Base-by-base conservation (phyloP, 2,329 filamentous ascomycete species). In the Rutstroemia sp. region DNA sequence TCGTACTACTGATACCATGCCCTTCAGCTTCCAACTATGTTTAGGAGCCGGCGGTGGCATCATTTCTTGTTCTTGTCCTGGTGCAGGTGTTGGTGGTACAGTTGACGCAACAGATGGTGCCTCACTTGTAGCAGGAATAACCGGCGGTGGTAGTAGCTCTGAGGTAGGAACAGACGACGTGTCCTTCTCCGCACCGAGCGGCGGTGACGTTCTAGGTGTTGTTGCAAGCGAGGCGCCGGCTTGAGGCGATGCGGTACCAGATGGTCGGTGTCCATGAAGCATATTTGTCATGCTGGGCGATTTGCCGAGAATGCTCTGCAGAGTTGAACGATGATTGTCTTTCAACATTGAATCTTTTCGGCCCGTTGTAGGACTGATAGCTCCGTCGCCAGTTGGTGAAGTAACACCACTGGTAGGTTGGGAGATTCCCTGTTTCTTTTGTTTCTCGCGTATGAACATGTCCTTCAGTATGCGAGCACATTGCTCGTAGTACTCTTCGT, bases 1-100 rank as follows among this genome's bases (percentile, higher is more conserved):
- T 27, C 94, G 84, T 62, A 99, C 91, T 16, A 99, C 94, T 2
- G 92, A 92, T 0, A 99, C 92, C 73, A 99, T 92, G 12, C 94
- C 94, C 73, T 99, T 99, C 52, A 99, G 77, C 71, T 96, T 97
- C 94, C 94, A 99, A 10, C 94, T 90, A 67, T 95, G 91, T 66
- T 96, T 96, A 0, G 87, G 88, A 1, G 80, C 81, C 3, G 84
- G 84, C 2, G 87, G 46, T 30, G 85, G 61, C 30, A 64, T 40
- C 57, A 54, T 62, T 47, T 65, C 63, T 49, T 48, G 64, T 27
- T 58, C 51, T 21, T 48, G 47, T 39, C 19, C 23, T 36, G 54
- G 48, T 2, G 54, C 57, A 2, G 64, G 61, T 16, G 62, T 64
- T 8, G 60, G 60, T 14, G 65, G 57, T 0, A 63, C 57, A 12